A percentile compares a stretch with the other conserved stretches of the same genome.
phyloP scores from a whole-genome alignment of 1,284 basidiomycete genomes.

The Apiotrichum brassicae region DNA sequence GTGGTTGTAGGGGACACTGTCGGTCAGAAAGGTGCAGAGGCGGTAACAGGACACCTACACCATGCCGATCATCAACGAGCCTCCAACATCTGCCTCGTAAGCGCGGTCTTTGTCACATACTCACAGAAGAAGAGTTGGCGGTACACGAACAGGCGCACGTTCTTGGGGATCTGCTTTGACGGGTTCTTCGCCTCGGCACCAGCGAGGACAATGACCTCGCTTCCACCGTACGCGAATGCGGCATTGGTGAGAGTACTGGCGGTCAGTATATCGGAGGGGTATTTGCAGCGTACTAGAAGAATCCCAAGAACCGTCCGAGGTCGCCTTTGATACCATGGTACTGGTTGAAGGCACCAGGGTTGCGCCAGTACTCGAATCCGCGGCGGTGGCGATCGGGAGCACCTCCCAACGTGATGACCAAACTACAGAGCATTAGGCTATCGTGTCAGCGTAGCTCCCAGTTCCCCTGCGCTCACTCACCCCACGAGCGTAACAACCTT shows the following conservation, averaged over 20 bases:
- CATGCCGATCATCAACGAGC: constrained; percentile 60
- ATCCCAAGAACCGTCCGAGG: constrained; percentile 25
- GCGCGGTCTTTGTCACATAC: constrained; percentile 55
- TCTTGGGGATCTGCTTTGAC: constrained; percentile 66
- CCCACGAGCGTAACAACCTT: constrained; percentile 64
- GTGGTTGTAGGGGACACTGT: constrained; percentile 65
- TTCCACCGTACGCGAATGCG: constrained; percentile 14
- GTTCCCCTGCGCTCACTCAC: background rate
- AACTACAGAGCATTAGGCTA: constrained; percentile 58
- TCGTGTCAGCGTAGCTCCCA: background rate
- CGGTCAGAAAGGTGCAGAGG: constrained; percentile 45
- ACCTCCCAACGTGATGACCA: constrained; percentile 65
- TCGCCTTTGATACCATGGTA: background rate
- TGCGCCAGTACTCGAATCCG: constrained; percentile 57
- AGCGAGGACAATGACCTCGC: constrained; percentile 46
- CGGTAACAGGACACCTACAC: constrained; percentile 39
- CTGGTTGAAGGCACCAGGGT: constrained; percentile 56
- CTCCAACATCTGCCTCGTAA: constrained; percentile 58
- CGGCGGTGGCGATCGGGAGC: constrained; percentile 52
- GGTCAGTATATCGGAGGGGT: constrained; percentile 7
- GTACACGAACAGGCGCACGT: constrained; percentile 65
- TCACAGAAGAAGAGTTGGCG: constrained; percentile 61
- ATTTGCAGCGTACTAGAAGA: constrained; percentile 7
- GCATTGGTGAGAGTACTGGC: constrained; percentile 13
- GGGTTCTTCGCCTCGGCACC: constrained; percentile 54